Evolutionary conservation across 495 filamentous ascomycete species (phyloP).

Genomic region (Amniculicola lignicola): DNA sequence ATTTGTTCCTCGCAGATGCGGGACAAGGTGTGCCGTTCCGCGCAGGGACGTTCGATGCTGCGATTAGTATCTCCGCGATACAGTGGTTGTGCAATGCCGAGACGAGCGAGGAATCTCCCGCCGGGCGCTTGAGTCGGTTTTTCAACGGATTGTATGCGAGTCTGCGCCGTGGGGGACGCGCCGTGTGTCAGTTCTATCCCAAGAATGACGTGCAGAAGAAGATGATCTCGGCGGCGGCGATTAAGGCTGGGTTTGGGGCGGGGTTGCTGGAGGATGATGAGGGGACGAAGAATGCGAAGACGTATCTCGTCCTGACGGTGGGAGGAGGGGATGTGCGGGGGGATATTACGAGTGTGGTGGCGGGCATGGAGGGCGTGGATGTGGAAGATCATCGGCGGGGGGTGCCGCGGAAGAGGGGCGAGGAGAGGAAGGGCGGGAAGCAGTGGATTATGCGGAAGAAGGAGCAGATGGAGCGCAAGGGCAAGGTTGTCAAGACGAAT

Average conservation of each 20-base stretch:
- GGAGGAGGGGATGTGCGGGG: constrained; percentile 69
- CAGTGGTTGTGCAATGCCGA: constrained; percentile 99
- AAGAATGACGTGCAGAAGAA: constrained; percentile 86
- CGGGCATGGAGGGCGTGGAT: constrained; percentile 83
- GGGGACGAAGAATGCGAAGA: constrained; percentile 89
- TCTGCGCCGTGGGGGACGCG: constrained; percentile 78
- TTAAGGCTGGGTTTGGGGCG: constrained; percentile 91
- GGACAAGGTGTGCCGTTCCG: constrained; percentile 95
- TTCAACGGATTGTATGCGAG: constrained; percentile 89
- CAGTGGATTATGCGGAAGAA: constrained; percentile 93
- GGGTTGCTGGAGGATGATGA: constrained; percentile 93
- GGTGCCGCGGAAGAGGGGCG: constrained; percentile 49
- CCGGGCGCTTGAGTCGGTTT: constrained; percentile 74
- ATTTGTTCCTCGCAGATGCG: constrained; percentile 87
- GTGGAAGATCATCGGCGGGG: constrained; percentile 67
- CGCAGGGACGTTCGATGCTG: constrained; percentile 88
- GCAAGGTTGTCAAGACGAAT: constrained; percentile 84
- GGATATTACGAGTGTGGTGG: constrained; percentile 83
- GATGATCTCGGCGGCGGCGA: constrained; percentile 86
- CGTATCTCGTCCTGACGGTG: constrained; percentile 91
- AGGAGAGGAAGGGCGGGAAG: constrained; percentile 72
- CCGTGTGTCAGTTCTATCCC: constrained; percentile 96
- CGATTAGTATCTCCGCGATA: constrained; percentile 88
- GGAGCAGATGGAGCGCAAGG: constrained; percentile 89
- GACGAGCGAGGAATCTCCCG: constrained; percentile 71